Base-by-base conservation (phyloP, 768 basidiomycete genomes). In the Phylloporus arenicola region DNA sequence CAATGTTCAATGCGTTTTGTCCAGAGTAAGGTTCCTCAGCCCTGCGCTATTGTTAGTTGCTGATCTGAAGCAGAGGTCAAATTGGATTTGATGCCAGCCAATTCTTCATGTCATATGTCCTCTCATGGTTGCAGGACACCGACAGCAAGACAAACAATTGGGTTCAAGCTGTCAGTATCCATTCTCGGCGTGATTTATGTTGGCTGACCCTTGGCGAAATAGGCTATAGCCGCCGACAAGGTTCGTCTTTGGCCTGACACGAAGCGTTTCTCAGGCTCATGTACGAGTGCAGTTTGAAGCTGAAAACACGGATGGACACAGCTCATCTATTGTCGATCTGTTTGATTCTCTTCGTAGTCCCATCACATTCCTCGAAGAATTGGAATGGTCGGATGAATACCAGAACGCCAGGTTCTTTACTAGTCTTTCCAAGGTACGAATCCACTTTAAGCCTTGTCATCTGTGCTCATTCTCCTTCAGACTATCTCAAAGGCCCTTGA, bases 291-390 rank as follows among this genome's bases (percentile, higher is more conserved):
- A 88, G 84, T 91, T 90, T 57, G 77, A 92, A 73, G 76, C 90
- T 49, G 79, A 92, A 70, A 78, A 88, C 53, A 52, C 74, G 11
- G 82, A 89, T 67, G 88, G 88, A 0, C 90, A 94, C 61, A 95
- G 92, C 58, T 93, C 94, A n/a, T 98, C 95, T 0, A 94, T 99
- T 48, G 84, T 93, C 20, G 96, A 99, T 68, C 76, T 99, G 1
- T 97, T 98, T 61, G 92, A 92, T 55, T 96, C 93, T 3, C 76
- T 98, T 48, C 82, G 90, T 45, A 92, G 89, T 58, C 92, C 95
- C 0, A 86, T 93, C 60, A 79, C 81, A 50, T 93, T 96, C 69
- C 68, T 99, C 40, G 80, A 90, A 65, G 88, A 89, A 43, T 72
- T 99, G 35, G 81, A 93, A 53, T 99, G 96, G 96, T 83, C 86